Base-by-base conservation (phyloP, 2,329 filamentous ascomycete species). In the Reticulascus tulasneorum region DNA sequence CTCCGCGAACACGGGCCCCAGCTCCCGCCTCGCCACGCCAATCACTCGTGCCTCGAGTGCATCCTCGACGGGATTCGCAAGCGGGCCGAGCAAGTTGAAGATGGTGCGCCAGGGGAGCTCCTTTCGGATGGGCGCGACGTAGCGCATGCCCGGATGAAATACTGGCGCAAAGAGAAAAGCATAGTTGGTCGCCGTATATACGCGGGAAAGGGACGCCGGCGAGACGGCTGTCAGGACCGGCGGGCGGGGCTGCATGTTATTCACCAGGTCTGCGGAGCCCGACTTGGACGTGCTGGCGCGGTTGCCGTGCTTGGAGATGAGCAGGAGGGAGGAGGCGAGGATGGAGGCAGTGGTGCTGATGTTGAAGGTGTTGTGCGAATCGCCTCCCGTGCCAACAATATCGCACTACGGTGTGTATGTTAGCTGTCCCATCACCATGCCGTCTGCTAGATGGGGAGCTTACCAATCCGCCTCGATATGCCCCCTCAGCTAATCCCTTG, bases 311-410 rank as follows among this genome's bases (percentile, higher is more conserved):
- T 98, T 98, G 47, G 86, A 87, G 38, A 95, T 75, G 52, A 94
- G 74, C 23, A 98, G 76, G 19, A 94, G 70, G 5, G 89, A 81
- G 6, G 89, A 94, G 29, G 87, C 88, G 31, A 98, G 71, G 55
- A 98, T 96, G 13, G 89, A 95, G 3, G 93, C 80, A 7, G 93
- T 95, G 5, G 93, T 98, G 50, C 85, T 93, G 58, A 98, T 91
- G 62, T 98, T 98, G 79, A 95, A 98, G 22, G 93, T 98, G 62
- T 94, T 88, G 72, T 97, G 90, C 15, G 85, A 84, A 67, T 98
- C 93, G 55, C 93, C 93, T 48, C 93, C 93, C 7, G 93, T 98
- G 49, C 93, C 93, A 40, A 98, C 93, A 58, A 98, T 97, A 61
- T 98, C 93, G 59, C 90, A 81, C 69, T n/a, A n/a, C n/a, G n/a